phyloP scores from a whole-genome alignment of 208 protist species.

The Leishmania arabica region DNA sequence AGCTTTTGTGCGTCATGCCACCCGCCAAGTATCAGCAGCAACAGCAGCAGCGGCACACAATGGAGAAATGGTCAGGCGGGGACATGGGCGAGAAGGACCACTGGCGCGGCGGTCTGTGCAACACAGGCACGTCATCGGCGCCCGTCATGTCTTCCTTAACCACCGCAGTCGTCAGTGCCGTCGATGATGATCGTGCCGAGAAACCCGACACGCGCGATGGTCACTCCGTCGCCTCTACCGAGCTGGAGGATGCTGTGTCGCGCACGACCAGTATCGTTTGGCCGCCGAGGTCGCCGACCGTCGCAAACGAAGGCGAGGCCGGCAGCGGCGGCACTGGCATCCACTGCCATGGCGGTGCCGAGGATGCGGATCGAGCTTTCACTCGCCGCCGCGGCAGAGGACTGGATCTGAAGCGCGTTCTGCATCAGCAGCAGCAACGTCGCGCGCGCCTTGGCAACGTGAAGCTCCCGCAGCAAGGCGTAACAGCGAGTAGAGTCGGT shows the following conservation, averaged over 20 bases:
- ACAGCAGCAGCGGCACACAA: background rate
- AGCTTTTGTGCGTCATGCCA: background rate
- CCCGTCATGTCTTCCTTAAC: background rate
- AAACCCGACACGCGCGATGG: constrained; percentile 1
- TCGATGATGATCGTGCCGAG: background rate
- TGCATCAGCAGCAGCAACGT: constrained; percentile 28
- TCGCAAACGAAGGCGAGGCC: background rate
- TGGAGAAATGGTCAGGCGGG: background rate
- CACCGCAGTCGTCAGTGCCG: background rate
- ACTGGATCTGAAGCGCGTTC: constrained; percentile 21
- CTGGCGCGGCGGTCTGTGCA: background rate
- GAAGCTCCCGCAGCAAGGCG: background rate
- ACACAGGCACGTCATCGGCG: background rate
- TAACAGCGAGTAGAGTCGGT: background rate
- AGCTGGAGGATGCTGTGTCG: constrained; percentile 24
- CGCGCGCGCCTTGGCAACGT: constrained; percentile 1
- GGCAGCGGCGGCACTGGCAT: background rate
- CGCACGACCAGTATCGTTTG: constrained; percentile 10
- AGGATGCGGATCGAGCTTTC: background rate
- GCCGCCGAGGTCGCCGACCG: constrained; percentile 22
- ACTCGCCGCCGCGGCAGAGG: constrained; percentile 17
- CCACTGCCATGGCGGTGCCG: background rate
- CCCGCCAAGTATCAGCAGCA: background rate
- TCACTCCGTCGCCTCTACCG: constrained; percentile 20
- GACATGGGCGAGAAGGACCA: background rate